Conservation (phyloP, 2,329 filamentous ascomycete species). For the Claviceps spartinae region DNA sequence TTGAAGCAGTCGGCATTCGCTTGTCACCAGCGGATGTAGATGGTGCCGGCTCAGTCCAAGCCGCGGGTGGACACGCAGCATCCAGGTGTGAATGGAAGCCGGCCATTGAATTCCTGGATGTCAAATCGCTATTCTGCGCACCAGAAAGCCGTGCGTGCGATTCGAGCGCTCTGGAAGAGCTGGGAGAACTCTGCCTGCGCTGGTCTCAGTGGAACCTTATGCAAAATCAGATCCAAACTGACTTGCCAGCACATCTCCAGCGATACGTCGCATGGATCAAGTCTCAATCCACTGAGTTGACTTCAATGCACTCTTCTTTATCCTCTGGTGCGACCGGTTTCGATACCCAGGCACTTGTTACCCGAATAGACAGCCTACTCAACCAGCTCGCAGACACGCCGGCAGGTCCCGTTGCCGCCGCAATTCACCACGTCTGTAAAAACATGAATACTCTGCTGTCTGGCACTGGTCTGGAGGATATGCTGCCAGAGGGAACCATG, state of each 20-base stretch:
- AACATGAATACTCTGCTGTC: background rate
- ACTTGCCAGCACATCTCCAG: background rate
- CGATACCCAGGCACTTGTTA: background rate
- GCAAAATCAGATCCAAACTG: background rate
- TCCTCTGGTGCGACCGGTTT: background rate
- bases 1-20: background rate
- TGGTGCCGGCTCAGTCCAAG: background rate
- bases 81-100: background rate
- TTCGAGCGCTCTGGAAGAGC: background rate
- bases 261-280: background rate
- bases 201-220: background rate
- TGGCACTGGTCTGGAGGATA: background rate
- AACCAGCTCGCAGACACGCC: background rate
- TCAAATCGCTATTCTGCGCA: background rate
- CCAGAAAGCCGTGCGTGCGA: background rate
- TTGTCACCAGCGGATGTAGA: background rate
- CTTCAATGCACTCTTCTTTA: background rate
- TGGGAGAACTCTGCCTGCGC: background rate
- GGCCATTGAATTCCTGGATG: background rate
- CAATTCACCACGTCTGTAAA: background rate
- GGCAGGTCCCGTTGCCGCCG: background rate
- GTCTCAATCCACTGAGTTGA: background rate
- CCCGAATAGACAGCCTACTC: background rate
- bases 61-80: background rate
- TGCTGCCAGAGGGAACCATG: background rate